Percentiles rank a stretch among this genome's conserved stretches.
Evolutionary conservation across 2,329 filamentous ascomycete genomes (phyloP).

Genomic region (Mollisia scopiformis): DNA sequence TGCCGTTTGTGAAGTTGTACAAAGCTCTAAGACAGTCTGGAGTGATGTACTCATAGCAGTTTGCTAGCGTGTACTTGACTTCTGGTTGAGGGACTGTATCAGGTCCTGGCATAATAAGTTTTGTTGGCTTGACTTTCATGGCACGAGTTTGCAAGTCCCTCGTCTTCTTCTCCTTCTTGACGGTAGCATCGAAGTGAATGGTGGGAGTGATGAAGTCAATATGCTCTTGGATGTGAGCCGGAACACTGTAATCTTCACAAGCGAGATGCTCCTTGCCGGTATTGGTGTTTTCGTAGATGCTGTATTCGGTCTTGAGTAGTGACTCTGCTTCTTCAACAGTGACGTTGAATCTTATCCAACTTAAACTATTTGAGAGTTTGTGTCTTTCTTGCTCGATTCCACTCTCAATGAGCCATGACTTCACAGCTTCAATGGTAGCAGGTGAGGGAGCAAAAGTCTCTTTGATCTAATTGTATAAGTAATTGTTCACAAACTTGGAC

Average conservation of each 20-base stretch:
- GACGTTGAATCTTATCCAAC: conserved; percentile 37
- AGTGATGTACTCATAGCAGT: conserved; percentile 23
- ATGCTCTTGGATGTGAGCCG: conserved; percentile 13
- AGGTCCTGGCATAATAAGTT: conserved; percentile 14
- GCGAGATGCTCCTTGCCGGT: conserved; percentile 25
- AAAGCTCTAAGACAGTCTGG: conserved; percentile 21
- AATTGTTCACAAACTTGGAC: conserved; percentile 39
- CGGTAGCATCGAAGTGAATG: conserved; percentile 20
- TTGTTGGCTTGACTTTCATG: conserved; percentile 41
- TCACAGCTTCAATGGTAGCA: conserved; percentile 45
- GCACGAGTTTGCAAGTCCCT: conserved; percentile 10
- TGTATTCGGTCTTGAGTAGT: conserved; percentile 54
- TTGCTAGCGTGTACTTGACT: conserved; percentile 38
- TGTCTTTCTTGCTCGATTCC: conserved; percentile 53
- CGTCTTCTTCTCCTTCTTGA: conserved; percentile 18
- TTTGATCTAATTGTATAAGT: conserved; percentile 36
- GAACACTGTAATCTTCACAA: conserved; percentile 23
- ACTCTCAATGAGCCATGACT: conserved; percentile 53
- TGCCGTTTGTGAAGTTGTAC: conserved; percentile 37
- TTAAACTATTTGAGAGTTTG: conserved; percentile 43
- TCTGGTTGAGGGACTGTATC: conserved; percentile 6
- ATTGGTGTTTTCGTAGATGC: conserved; percentile 22
- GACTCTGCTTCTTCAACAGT: conserved; percentile 47
- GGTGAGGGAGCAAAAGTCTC: conserved; percentile 45
- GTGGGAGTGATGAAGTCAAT: conserved; percentile 25